Conservation (phyloP, 257 asterid genomes). For the Solanum tacnaense region DNA sequence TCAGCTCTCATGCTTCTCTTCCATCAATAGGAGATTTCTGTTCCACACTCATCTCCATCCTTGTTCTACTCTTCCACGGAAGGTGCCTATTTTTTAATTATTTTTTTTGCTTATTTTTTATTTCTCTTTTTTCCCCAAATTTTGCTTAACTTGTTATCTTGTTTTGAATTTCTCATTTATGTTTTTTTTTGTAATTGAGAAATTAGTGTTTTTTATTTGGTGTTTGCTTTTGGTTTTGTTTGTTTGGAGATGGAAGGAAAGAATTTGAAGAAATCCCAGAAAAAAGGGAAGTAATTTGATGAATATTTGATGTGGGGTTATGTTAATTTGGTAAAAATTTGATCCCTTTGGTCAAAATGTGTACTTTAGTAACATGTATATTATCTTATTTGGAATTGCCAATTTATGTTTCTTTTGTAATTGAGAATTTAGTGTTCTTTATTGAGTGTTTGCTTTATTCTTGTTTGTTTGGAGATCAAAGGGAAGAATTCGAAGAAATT, state of each 20-base stretch:
- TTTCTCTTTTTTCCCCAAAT: background rate
- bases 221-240: background rate
- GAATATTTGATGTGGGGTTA: background rate
- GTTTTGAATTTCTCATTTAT: background rate
- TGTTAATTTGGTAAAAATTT: background rate
- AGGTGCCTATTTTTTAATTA: slow-evolving; percentile 2
- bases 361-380: too few species aligned
- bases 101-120: background rate
- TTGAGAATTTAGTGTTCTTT: background rate
- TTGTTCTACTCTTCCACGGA: background rate
- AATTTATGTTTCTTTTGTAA: background rate
- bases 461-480: background rate
- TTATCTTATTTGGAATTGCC: background rate
- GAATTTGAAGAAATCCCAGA: background rate
- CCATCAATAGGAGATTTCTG: background rate
- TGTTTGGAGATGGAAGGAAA: background rate
- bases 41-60: slow-evolving; percentile 9
- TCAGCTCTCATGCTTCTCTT: slow-evolving; percentile 22
- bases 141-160: background rate
- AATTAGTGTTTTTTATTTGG: background rate
- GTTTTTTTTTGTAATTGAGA: background rate
- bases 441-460: background rate
- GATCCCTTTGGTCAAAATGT: background rate
- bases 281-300: background rate
- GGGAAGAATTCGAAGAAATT: background rate